phyloP scores from a whole-genome alignment of 345 rosid genomes.

The Murraya paniculata region DNA sequence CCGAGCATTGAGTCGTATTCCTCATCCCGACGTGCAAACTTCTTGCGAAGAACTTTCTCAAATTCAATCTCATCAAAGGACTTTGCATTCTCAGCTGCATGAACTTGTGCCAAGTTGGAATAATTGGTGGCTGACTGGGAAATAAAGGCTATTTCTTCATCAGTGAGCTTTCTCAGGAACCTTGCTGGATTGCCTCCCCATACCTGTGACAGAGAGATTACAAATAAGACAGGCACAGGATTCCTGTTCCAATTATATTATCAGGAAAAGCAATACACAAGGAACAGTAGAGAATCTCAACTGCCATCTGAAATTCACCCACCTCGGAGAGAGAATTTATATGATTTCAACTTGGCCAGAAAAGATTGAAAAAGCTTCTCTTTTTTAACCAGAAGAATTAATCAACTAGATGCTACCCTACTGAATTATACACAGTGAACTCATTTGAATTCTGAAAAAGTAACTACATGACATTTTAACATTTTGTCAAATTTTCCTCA shows the following conservation, averaged over 20 bases:
- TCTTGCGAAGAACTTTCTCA: constrained; percentile 88
- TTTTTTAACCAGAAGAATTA: background rate
- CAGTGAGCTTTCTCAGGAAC: constrained; percentile 83
- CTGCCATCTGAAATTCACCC: background rate
- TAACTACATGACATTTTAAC: background rate
- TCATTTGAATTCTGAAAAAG: background rate
- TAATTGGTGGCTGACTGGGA: constrained; percentile 75
- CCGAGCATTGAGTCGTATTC: constrained; percentile 89
- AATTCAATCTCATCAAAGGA: constrained; percentile 79
- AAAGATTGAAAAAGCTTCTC: background rate
- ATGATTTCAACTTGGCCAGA: background rate
- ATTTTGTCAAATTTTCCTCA: background rate
- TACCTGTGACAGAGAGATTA: constrained; percentile 38
- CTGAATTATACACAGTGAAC: background rate
- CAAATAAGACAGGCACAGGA: background rate
- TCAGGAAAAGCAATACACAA: background rate
- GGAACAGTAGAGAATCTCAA: background rate
- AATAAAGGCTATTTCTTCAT: constrained; percentile 69
- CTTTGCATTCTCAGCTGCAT: constrained; percentile 86
- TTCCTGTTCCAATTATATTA: background rate
- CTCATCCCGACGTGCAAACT: constrained; percentile 66
- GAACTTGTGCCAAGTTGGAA: constrained; percentile 81
- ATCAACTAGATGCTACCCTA: background rate
- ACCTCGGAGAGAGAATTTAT: background rate
- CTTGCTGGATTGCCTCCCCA: constrained; percentile 99